A percentile compares a stretch with the other conserved stretches of the same genome.
Conservation (phyloP, 768 basidiomycete species). For the Mycena albidolilacea region DNA sequence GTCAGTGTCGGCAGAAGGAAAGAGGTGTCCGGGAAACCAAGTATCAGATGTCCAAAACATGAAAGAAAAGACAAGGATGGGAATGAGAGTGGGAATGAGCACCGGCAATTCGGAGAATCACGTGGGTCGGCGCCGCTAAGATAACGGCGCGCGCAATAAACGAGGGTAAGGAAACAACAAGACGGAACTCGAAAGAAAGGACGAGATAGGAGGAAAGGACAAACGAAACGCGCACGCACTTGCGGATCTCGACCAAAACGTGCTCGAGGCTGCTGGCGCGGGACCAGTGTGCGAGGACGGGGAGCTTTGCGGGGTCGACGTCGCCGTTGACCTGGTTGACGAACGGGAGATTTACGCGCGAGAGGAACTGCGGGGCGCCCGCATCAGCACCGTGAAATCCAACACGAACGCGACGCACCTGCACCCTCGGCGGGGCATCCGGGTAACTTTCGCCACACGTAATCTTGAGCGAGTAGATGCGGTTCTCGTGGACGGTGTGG, state of each 20-base stretch:
- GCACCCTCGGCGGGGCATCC: slow-evolving; percentile 82
- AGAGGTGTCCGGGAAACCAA: neutral
- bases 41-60: neutral
- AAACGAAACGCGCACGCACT: slow-evolving; percentile 63
- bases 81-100: no score
- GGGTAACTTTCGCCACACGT: slow-evolving; percentile 84
- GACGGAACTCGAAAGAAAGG: neutral
- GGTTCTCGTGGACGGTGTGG: slow-evolving; percentile 98
- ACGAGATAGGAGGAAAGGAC: neutral
- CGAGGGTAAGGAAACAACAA: neutral
- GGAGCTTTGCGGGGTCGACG: slow-evolving; percentile 82
- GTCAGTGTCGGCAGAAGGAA: neutral
- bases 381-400: neutral
- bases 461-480: slow-evolving; percentile 97
- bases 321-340: slow-evolving; percentile 82
- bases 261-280: slow-evolving; percentile 87
- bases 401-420: slow-evolving; percentile 42
- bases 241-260: slow-evolving; percentile 92
- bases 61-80: neutral
- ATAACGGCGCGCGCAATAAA: no score
- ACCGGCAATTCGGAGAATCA: no score
- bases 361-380: slow-evolving; percentile 67
- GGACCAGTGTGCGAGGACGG: slow-evolving; percentile 83
- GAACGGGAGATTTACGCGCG: slow-evolving; percentile 94
- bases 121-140: no score